Evolutionary conservation across 2,329 filamentous ascomycete species (phyloP).

Genomic region (Aspergillus pseudoglaucus): DNA sequence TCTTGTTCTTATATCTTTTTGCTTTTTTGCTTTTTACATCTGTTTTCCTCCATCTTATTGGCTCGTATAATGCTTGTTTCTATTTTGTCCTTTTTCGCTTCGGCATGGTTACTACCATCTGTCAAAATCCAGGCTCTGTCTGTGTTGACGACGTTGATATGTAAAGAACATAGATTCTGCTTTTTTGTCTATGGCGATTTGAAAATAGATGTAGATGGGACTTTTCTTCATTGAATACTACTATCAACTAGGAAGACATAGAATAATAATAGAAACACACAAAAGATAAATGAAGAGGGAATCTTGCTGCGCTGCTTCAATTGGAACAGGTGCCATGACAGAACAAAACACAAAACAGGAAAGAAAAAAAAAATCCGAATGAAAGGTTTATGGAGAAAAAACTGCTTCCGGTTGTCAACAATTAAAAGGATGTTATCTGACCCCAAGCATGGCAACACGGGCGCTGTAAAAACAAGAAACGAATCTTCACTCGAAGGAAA

Average conservation of each 20-base stretch:
- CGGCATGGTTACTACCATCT: background rate
- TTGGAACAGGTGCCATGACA: conserved; percentile 24
- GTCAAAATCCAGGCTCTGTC: background rate
- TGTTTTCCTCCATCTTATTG: conserved; percentile 5
- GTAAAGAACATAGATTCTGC: conserved; percentile 8
- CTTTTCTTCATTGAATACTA: conserved; percentile 28
- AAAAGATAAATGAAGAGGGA: conserved; percentile 29
- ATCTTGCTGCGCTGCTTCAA: conserved; percentile 36
- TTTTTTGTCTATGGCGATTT: too few relatives aligned
- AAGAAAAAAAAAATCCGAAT: conserved; percentile 9
- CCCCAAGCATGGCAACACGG: conserved; percentile 18
- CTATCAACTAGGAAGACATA: conserved; percentile 24
- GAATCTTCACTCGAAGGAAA: conserved; percentile 14
- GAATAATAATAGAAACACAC: conserved; percentile 19
- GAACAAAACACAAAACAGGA: conserved; percentile 15
- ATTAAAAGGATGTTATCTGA: conserved; percentile 30
- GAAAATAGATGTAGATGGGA: background rate
- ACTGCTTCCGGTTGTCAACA: conserved; percentile 18
- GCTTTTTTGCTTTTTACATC: conserved; percentile 6
- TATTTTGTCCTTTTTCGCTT: background rate
- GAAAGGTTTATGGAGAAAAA: conserved; percentile 19
- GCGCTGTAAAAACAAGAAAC: conserved; percentile 9
- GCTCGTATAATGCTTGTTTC: background rate
- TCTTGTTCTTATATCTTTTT: conserved; percentile 15
- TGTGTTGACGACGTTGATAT: background rate